phyloP scores from a whole-genome alignment of 2,329 filamentous ascomycete species.

The Dactylellina sp. region DNA sequence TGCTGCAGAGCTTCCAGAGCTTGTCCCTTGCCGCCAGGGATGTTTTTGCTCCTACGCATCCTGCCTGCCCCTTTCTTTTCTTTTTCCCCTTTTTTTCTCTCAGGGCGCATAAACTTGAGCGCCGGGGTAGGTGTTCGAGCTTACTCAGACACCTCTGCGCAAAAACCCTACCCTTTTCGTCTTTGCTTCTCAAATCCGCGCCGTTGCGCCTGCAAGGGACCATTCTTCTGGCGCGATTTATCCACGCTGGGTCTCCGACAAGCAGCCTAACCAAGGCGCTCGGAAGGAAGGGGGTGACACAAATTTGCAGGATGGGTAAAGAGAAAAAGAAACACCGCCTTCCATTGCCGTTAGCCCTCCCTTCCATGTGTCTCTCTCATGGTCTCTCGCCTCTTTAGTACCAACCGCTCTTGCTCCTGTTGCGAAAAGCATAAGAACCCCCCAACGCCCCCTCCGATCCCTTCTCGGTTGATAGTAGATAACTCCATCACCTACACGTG shows the following conservation, averaged over 20 bases:
- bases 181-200: conserved; percentile 51
- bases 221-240: conserved; percentile 42
- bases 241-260: conserved; percentile 45
- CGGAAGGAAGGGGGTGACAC: conserved; percentile 23
- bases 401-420: conserved; percentile 36
- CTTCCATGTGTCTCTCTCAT: conserved; percentile 54
- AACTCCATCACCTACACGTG: conserved; percentile 34
- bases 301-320: conserved; percentile 17
- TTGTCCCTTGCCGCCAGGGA: conserved; percentile 33
- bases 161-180: conserved; percentile 40
- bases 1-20: conserved; percentile 29
- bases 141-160: conserved; percentile 46
- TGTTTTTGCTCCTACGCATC: conserved; percentile 35
- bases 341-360: conserved; percentile 40
- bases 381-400: conserved; percentile 50
- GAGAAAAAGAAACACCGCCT: conserved; percentile 30
- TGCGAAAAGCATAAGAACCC: conserved; percentile 56
- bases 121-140: conserved; percentile 38
- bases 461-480: conserved; percentile 56
- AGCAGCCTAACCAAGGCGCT: conserved; percentile 40
- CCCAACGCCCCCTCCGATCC: conserved; percentile 43
- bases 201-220: conserved; percentile 39
- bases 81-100: conserved; percentile 29
- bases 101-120: conserved; percentile 29
- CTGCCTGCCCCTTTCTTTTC: conserved; percentile 32